A percentile compares a stretch with the other conserved stretches of the same genome.
Conservation (phyloP, 805 yeast species). For the Nadsonia fulvescens region DNA sequence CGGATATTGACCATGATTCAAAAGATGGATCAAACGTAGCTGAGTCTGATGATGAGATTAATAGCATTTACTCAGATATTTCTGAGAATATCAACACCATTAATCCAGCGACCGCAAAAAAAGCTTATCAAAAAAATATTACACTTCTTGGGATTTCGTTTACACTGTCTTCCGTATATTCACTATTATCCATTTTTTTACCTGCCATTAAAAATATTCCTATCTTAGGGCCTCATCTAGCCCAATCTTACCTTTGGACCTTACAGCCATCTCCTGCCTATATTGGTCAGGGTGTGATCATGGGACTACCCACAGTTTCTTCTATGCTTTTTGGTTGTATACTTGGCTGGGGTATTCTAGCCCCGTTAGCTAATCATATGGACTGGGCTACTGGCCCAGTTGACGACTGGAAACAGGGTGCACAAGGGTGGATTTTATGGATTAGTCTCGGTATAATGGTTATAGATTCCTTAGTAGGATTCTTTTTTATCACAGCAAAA, state of each 20-base stretch:
- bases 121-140: slow-evolving; percentile 29
- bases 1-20: slow-evolving; percentile 4
- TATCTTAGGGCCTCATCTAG: slow-evolving; percentile 48
- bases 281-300: slow-evolving; percentile 91
- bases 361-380: slow-evolving; percentile 49
- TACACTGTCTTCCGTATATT: slow-evolving; percentile 48
- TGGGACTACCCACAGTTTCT: slow-evolving; percentile 85
- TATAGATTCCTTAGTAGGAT: slow-evolving; percentile 72
- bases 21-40: slow-evolving; percentile 6
- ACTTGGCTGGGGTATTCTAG: slow-evolving; percentile 84
- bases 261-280: slow-evolving; percentile 95
- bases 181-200: slow-evolving; percentile 50
- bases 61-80: slow-evolving; percentile 7
- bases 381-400: slow-evolving; percentile 86
- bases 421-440: slow-evolving; percentile 98
- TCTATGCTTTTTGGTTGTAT: slow-evolving; percentile 83
- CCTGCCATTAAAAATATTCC: slow-evolving; percentile 59
- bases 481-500: slow-evolving; percentile 52
- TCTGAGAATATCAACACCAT: slow-evolving; percentile 2
- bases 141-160: slow-evolving; percentile 45
- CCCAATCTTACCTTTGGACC: slow-evolving; percentile 58
- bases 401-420: slow-evolving; percentile 85
- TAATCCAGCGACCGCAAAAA: slow-evolving; percentile 4
- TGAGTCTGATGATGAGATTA: slow-evolving; percentile 8
- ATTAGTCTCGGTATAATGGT: slow-evolving; percentile 84